These are phyloP conservation scores for Phytophthora fragariae DNA, from an alignment of 352 stramenopile species.

Conservation along the genomic window DNA sequence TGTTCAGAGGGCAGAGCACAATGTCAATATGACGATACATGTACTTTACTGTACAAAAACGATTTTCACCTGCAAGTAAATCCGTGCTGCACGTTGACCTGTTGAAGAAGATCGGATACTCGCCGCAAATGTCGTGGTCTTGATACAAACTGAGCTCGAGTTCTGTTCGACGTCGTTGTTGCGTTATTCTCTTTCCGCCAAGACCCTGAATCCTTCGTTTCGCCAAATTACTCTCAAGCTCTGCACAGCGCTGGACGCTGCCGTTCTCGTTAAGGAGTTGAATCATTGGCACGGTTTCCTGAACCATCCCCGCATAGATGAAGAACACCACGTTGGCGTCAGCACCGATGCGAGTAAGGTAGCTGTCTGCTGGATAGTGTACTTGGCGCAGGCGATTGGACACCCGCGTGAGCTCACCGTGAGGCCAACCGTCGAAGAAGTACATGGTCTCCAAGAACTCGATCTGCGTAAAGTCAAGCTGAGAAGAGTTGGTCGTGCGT, in stretches of 20 bases:
- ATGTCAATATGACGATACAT: background rate
- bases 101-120: constrained; percentile 75
- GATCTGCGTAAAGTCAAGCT: constrained; percentile 84
- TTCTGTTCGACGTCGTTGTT: constrained; percentile 56
- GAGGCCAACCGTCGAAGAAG: constrained; percentile 82
- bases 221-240: constrained; percentile 40
- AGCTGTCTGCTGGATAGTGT: constrained; percentile 69
- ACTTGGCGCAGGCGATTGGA: constrained; percentile 75
- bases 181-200: constrained; percentile 40
- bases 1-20: constrained; percentile 6
- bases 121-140: constrained; percentile 82
- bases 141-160: constrained; percentile 84
- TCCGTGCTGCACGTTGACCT: constrained; percentile 66
- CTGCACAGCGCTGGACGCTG: constrained; percentile 47
- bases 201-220: constrained; percentile 41
- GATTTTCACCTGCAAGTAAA: constrained; percentile 53
- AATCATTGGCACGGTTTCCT: constrained; percentile 78
- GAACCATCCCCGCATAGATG: constrained; percentile 80
- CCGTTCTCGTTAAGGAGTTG: constrained; percentile 75
- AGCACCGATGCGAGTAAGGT: constrained; percentile 71
- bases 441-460: constrained; percentile 86
- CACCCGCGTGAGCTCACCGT: constrained; percentile 73
- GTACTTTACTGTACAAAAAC: background rate
- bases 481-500: constrained; percentile 80
- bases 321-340: constrained; percentile 83